Base-by-base conservation (phyloP, 768 basidiomycete genomes). In the Boletellus ananas region DNA sequence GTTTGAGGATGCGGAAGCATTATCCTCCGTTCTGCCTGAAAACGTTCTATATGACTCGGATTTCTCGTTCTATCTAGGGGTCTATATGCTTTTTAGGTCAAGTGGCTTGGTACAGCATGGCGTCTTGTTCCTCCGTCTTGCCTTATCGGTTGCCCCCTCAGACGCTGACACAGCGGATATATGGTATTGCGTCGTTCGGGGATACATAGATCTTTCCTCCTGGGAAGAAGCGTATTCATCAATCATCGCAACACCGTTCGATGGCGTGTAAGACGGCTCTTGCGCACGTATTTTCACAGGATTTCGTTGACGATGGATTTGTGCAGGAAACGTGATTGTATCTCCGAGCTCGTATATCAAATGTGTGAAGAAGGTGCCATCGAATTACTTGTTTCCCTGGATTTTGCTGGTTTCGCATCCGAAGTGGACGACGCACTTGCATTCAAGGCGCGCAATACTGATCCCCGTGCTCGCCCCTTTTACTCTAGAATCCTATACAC, bases 401-500 rank as follows among this genome's bases (percentile, higher is more conserved):
- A 90, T 60, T 98, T 97, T 62, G 77, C 85, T 38, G 91, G 88
- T 0, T 76, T 94, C 52, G 79, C 84, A 37, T 83, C 85, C 45
- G 92, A 95, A 63, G 88, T 98, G 17, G 94, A 96, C 72, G 83
- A 80, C 37, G 83, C 87, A 14, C 74, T 99, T 36, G 79, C 87
- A 17, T 97, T 94, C 75, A 95, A 97, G 67, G 90, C 93, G 7
- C 81, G 94, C 52, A 95, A 97, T 66, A 85, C 86, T 16, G 91
- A 99, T 70, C 93, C 95, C 43, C 81, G 90, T 38, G 71, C 84
- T 34, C 80, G 77, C 34, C 94, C 94, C 0, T 85, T 83, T 62
- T 98, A 95, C 72, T 85, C 92, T 33, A 81, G 83, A 60, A 90
- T 98, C 47, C 71, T 98, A n/a, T 95, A 96, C 69, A 85, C 91